phyloP scores from a whole-genome alignment of 2,329 filamentous ascomycete species.

The Fusarium mangiferae region DNA sequence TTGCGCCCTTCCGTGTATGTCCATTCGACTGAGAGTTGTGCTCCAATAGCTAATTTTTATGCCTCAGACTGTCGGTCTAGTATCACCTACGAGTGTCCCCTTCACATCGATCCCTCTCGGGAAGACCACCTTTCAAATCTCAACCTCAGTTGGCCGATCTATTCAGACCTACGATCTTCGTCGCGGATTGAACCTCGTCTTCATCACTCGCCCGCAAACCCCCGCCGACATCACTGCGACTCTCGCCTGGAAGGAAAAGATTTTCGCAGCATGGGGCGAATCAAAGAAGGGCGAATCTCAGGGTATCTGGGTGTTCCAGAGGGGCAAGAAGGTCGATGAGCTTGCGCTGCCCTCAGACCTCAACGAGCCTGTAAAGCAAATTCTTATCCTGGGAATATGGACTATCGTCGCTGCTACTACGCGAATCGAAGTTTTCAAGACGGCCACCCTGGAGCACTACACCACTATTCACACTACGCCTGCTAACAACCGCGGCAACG shows the following conservation, averaged over 20 bases:
- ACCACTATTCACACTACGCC: constrained; percentile 78
- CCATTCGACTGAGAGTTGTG: not conserved
- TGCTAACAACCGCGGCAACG: constrained; percentile 66
- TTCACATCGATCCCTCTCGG: constrained; percentile 91
- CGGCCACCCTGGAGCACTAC: constrained; percentile 84
- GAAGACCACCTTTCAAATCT: constrained; percentile 96
- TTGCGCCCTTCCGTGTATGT: constrained; percentile 90
- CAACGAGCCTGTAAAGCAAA: constrained; percentile 76
- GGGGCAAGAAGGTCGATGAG: constrained; percentile 85
- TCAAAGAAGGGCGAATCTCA: constrained; percentile 60
- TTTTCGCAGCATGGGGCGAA: constrained; percentile 91
- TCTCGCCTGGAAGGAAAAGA: constrained; percentile 84
- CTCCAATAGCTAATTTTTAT: constrained; percentile 3
- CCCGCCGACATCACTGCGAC: constrained; percentile 88
- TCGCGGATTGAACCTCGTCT: constrained; percentile 89
- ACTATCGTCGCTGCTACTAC: constrained; percentile 81
- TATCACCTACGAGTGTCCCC: constrained; percentile 89
- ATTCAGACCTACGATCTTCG: constrained; percentile 97
- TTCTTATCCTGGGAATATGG: constrained; percentile 91
- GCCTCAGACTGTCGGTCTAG: constrained; percentile 84
- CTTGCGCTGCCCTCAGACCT: constrained; percentile 74
- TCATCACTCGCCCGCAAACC: constrained; percentile 91
- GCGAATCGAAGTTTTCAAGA: constrained; percentile 90
- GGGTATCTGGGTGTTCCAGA: constrained; percentile 91
- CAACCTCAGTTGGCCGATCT: constrained; percentile 88